Evolutionary conservation across 192 early-diverging fungal species (phyloP).

Genomic region (Coemansia sp.): DNA sequence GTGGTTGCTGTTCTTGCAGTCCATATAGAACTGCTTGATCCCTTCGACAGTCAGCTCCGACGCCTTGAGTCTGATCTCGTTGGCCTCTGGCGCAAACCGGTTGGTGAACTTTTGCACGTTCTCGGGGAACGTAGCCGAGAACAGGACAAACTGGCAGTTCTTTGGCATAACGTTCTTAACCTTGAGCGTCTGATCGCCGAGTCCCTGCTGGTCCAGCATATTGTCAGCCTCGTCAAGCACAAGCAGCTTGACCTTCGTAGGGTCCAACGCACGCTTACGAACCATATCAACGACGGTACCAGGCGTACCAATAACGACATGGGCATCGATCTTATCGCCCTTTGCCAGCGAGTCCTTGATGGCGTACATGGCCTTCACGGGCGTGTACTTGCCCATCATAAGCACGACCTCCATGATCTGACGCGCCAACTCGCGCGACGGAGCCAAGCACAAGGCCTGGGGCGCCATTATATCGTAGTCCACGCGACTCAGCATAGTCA

Average conservation of each 20-base stretch:
- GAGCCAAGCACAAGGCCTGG: slow-evolving; percentile 88
- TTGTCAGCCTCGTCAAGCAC: slow-evolving; percentile 99
- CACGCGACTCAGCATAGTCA: slow-evolving; percentile 89
- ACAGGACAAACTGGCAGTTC: slow-evolving; percentile 81
- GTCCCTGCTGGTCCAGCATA: slow-evolving; percentile 84
- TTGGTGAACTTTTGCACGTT: slow-evolving; percentile 73
- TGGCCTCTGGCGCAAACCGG: slow-evolving; percentile 81
- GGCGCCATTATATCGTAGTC: slow-evolving; percentile 64
- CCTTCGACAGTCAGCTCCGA: slow-evolving; percentile 91
- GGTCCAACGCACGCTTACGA: slow-evolving; percentile 61
- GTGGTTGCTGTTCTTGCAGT: slow-evolving; percentile 75
- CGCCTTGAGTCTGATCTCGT: slow-evolving; percentile 78
- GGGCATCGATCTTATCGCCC: slow-evolving; percentile 65
- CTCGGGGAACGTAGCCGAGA: slow-evolving; percentile 92
- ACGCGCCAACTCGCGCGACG: slow-evolving; percentile 88
- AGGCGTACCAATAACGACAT: slow-evolving; percentile 92
- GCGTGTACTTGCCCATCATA: slow-evolving; percentile 90
- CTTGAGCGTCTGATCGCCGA: slow-evolving; percentile 84
- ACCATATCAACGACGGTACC: slow-evolving; percentile 84
- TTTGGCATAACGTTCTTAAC: slow-evolving; percentile 75
- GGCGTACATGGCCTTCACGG: slow-evolving; percentile 69
- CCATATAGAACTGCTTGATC: slow-evolving; percentile 97
- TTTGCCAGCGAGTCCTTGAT: slow-evolving; percentile 68
- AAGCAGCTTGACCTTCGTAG: slow-evolving; percentile 69
- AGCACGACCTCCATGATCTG: slow-evolving; percentile 91